These are phyloP conservation scores for Kwoniella sp. DNA, from an alignment of 768 basidiomycete species.

Conservation along the genomic window DNA sequence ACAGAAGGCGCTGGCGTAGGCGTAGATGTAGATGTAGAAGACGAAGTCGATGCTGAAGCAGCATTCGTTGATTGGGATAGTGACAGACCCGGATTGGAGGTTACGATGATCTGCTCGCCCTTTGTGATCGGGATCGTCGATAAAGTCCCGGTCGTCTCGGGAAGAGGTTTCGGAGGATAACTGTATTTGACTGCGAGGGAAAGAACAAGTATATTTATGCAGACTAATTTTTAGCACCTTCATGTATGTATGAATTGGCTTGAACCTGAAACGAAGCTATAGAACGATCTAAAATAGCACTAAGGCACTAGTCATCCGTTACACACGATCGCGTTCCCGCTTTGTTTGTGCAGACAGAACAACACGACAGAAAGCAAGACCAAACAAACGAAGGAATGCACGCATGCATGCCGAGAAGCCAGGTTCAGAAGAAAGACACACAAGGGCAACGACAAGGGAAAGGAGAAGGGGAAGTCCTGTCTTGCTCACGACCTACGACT, in stretches of 20 bases:
- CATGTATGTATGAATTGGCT: no score
- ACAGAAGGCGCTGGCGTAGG: slow-evolving; percentile 33
- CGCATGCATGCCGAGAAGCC: background rate
- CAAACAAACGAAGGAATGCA: background rate
- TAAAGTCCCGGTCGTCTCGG: slow-evolving; percentile 60
- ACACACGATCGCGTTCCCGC: background rate
- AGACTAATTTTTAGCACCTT: no score
- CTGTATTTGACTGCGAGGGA: slow-evolving; percentile 59
- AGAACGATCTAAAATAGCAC: background rate
- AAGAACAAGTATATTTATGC: background rate
- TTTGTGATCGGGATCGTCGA: slow-evolving; percentile 72
- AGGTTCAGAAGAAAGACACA: no score
- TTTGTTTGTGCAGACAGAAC: background rate
- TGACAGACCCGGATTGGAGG: slow-evolving; percentile 31
- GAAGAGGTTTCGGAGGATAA: slow-evolving; percentile 77
- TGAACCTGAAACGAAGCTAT: background rate
- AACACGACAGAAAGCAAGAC: background rate
- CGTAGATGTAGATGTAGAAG: slow-evolving; percentile 11
- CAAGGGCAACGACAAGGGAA: no score
- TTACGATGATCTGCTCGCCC: slow-evolving; percentile 87
- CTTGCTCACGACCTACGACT: no score
- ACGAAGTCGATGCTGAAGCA: background rate
- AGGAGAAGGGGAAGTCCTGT: no score
- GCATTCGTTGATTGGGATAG: slow-evolving; percentile 5
- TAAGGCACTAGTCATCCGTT: no score